These are phyloP conservation scores for Pestalotiopsis sp. DNA, from an alignment of 2,329 filamentous ascomycete genomes.

Conservation along the genomic window DNA sequence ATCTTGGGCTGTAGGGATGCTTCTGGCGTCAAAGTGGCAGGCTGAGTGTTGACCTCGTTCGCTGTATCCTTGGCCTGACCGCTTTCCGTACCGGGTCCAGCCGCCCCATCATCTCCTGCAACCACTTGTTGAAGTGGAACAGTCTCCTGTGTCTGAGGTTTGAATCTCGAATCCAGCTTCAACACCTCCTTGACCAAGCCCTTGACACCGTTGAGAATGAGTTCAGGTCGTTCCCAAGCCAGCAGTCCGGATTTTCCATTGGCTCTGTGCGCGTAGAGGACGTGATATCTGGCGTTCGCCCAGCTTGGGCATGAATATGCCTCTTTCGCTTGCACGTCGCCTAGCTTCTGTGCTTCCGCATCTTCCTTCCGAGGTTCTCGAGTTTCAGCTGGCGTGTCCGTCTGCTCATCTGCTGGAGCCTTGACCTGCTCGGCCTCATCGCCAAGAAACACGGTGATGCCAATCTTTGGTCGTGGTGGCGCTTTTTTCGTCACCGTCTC, in stretches of 20 bases:
- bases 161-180: slow-evolving; percentile 40
- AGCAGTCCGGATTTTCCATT: slow-evolving; percentile 45
- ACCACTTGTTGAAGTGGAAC: slow-evolving; percentile 38
- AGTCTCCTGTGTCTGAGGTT: slow-evolving; percentile 23
- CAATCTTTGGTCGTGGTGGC: slow-evolving; percentile 39
- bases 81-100: slow-evolving; percentile 11
- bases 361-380: background rate
- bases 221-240: slow-evolving; percentile 50
- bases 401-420: slow-evolving; percentile 18
- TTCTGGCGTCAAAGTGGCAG: slow-evolving; percentile 2
- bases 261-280: slow-evolving; percentile 43
- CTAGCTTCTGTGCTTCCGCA: background rate
- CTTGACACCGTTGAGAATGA: slow-evolving; percentile 44
- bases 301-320: slow-evolving; percentile 51
- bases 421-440: slow-evolving; percentile 22
- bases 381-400: slow-evolving; percentile 17
- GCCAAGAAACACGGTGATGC: slow-evolving; percentile 51
- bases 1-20: background rate
- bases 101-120: slow-evolving; percentile 3
- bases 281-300: slow-evolving; percentile 45
- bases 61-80: slow-evolving; percentile 5
- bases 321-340: slow-evolving; percentile 15
- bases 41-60: slow-evolving; percentile 8
- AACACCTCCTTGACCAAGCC: slow-evolving; percentile 43
- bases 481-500: slow-evolving; percentile 29